Percentiles rank a stretch among this genome's conserved stretches.
Conservation (phyloP, 2,329 filamentous ascomycete species). For the Aureobasidium pullulans region DNA sequence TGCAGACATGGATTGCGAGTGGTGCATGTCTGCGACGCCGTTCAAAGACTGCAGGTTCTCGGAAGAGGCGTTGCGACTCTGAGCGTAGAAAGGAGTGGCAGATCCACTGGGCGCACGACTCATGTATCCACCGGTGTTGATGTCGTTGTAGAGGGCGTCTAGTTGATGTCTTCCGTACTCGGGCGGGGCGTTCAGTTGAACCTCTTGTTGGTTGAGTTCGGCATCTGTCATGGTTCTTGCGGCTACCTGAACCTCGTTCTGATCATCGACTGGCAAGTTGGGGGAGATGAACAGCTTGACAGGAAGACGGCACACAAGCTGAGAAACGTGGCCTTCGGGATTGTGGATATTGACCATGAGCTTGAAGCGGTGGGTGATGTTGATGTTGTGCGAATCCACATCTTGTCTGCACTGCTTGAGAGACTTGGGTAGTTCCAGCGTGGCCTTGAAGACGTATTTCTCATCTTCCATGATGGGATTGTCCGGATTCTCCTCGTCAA, state of each 20-base stretch:
- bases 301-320: constrained; percentile 84
- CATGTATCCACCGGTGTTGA: constrained; percentile 74
- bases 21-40: constrained; percentile 43
- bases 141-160: constrained; percentile 82
- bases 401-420: constrained; percentile 82
- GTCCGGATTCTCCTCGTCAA: constrained; percentile 32
- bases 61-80: constrained; percentile 63
- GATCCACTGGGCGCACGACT: constrained; percentile 39
- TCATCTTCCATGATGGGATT: constrained; percentile 41
- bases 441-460: constrained; percentile 53
- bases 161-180: constrained; percentile 85
- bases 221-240: constrained; percentile 33
- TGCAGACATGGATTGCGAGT: constrained; percentile 37
- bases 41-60: constrained; percentile 67
- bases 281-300: constrained; percentile 94
- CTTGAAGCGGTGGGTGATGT: constrained; percentile 86
- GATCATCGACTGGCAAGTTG: constrained; percentile 79
- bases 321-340: constrained; percentile 88
- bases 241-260: constrained; percentile 65
- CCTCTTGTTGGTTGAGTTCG: constrained; percentile 43
- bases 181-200: constrained; percentile 69
- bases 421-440: constrained; percentile 67
- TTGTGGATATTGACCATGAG: constrained; percentile 87
- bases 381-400: constrained; percentile 80
- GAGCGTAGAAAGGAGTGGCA: constrained; percentile 70